phyloP scores from a whole-genome alignment of 164 flowering plant genomes.

The Tinospora cordifolia region DNA sequence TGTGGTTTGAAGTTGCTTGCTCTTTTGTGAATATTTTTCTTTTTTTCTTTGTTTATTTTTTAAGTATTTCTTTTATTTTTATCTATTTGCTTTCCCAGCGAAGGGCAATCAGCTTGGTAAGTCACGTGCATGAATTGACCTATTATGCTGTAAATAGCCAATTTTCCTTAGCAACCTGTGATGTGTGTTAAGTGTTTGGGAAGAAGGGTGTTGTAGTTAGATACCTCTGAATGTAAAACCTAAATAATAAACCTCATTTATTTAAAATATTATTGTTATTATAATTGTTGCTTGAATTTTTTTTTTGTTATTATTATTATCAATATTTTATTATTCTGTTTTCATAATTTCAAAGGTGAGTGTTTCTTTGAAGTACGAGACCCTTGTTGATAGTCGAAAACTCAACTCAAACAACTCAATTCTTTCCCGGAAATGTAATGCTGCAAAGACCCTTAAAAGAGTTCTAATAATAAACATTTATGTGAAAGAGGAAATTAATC shows the following conservation, averaged over 20 bases:
- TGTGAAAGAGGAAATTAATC: too few relatives aligned
- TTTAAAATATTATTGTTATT: background rate
- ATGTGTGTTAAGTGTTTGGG: background rate
- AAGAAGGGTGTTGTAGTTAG: constrained; percentile 3
- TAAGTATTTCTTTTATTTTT: too few relatives aligned
- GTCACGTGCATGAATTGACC: constrained; percentile 3
- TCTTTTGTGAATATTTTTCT: background rate
- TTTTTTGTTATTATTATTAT: background rate
- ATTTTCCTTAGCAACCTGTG: background rate
- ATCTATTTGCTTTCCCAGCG: background rate
- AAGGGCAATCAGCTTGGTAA: background rate
- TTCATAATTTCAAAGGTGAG: background rate
- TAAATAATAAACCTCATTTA: constrained; percentile 6
- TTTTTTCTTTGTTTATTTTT: too few relatives aligned
- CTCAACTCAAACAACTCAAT: too few relatives aligned
- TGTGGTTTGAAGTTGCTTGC: background rate
- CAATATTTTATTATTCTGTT: background rate
- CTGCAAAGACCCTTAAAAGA: too few relatives aligned
- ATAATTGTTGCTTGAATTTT: background rate
- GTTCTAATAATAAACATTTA: too few relatives aligned
- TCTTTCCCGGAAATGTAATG: too few relatives aligned
- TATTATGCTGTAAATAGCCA: constrained; percentile 11
- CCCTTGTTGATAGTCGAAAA: too few relatives aligned
- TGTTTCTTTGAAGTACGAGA: background rate
- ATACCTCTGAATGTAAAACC: constrained; percentile 7